These are phyloP conservation scores for Diaporthe helianthi DNA, from an alignment of 2,329 filamentous ascomycete species.

Conservation along the genomic window DNA sequence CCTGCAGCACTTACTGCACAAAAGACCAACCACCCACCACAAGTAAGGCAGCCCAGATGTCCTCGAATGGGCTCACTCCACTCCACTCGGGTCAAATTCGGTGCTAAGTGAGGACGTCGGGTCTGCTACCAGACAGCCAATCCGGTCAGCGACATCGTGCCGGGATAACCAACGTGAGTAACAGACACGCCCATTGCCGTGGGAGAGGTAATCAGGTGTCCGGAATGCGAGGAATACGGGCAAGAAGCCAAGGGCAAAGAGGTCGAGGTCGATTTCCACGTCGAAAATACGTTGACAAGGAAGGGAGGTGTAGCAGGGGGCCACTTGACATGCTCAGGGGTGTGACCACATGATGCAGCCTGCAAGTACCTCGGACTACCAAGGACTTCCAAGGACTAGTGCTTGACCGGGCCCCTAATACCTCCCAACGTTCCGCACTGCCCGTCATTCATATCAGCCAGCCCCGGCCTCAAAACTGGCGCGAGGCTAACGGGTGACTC, in stretches of 20 bases:
- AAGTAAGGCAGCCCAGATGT: background rate
- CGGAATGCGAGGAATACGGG: slow-evolving; percentile 20
- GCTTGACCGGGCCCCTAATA: slow-evolving; percentile 11
- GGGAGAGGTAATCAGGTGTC: background rate
- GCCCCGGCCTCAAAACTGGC: slow-evolving; percentile 23
- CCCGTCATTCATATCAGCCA: slow-evolving; percentile 26
- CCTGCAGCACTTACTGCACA: background rate
- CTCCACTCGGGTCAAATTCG: slow-evolving; percentile 6
- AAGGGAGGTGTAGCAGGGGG: slow-evolving; percentile 11
- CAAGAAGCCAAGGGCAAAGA: background rate
- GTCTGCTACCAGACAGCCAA: slow-evolving; percentile 9
- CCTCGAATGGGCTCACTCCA: background rate
- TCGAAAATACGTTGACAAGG: slow-evolving; percentile 28
- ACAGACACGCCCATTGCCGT: background rate
- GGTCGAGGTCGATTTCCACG: slow-evolving; percentile 17
- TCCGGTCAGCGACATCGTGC: background rate
- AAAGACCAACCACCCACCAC: background rate
- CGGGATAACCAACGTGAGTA: background rate
- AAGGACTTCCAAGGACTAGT: slow-evolving; percentile 24
- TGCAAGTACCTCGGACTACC: slow-evolving; percentile 28
- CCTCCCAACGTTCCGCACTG: slow-evolving; percentile 17
- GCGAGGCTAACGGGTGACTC: slow-evolving; percentile 19
- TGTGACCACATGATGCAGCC: slow-evolving; percentile 24
- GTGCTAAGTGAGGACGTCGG: background rate
- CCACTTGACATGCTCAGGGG: slow-evolving; percentile 23